Base-by-base conservation (phyloP, 176 grass and related monocot species). In the Leersia perrieri region DNA sequence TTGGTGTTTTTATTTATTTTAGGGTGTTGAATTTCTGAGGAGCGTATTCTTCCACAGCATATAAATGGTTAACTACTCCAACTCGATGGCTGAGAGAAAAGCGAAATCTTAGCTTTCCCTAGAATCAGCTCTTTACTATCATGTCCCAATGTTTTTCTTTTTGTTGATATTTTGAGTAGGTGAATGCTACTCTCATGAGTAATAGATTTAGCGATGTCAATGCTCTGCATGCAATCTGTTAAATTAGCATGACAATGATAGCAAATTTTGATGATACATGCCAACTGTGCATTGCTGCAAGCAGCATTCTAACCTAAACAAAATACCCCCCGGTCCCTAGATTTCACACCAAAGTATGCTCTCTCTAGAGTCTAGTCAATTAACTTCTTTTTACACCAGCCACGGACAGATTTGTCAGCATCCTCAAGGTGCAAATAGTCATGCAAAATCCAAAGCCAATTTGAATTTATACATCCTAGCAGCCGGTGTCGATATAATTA, bases 371-470 rank as follows among this genome's bases (percentile, higher is more conserved):
- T n/a, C n/a, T 32, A 40, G 20, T 33, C 40, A 70, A 32, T 44
- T 51, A 81, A 22, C 30, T 51, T 68, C 8, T 63, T 82, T 82
- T n/a, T 14, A 10, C 73, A 77, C 22, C 55, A 82, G n/a, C 33
- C 47, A 25, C 5, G 29, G 40, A 77, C 3, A 32, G 32, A 82
- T 77, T 39, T 14, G 16, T 32, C 3, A 11, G 39, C n/a, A 22
- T 11, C 12, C 7, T 78, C 66, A 72, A 30, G 66, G 65, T 87
- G 66, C 73, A 76, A 53, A 9, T 23, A 39, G 51, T 53, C 72
- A 55, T 57, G 32, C 9, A 72, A 87, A 72, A 41, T 87, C 31
- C 55, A 77, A 72, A 64, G 22, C 53, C 32, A 65, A 41, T 57
- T 6, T 14, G 14, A 70, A 70, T 82, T 53, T 66, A 65, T 77